Conservation (phyloP, 257 asterid species). For the Petrea volubilis region DNA sequence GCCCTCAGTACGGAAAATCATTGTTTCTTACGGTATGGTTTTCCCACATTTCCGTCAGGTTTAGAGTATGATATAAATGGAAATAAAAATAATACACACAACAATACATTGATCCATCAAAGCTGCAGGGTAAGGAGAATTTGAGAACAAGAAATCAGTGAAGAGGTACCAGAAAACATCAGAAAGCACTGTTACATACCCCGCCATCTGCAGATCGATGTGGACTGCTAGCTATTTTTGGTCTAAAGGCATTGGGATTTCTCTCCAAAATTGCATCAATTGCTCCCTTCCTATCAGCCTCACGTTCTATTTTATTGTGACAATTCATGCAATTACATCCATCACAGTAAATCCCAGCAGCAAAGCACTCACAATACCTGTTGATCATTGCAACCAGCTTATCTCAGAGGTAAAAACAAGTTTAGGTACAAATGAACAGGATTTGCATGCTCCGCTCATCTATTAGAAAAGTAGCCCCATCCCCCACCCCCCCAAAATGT, state of each 20-base stretch:
- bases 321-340: constrained; percentile 70
- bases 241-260: constrained; percentile 66
- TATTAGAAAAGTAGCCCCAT: background rate
- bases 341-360: constrained; percentile 62
- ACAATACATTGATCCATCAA: constrained; percentile 1
- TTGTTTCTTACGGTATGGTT: background rate
- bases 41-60: constrained; percentile 7
- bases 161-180: background rate
- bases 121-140: constrained; percentile 6
- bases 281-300: constrained; percentile 52
- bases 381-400: constrained; percentile 22
- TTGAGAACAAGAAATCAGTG: background rate
- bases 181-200: constrained; percentile 45
- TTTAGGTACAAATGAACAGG: background rate
- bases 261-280: constrained; percentile 50
- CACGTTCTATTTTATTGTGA: constrained; percentile 48
- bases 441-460: constrained; percentile 1
- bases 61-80: background rate
- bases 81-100: constrained; percentile 1
- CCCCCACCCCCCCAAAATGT: too few species aligned
- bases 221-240: constrained; percentile 64
- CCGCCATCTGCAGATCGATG: constrained; percentile 41
- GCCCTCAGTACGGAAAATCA: background rate
- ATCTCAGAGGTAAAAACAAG: constrained; percentile 17
- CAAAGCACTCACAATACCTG: constrained; percentile 86